Conservation (phyloP, 2,329 filamentous ascomycete genomes). For the Canariomyces notabilis region DNA sequence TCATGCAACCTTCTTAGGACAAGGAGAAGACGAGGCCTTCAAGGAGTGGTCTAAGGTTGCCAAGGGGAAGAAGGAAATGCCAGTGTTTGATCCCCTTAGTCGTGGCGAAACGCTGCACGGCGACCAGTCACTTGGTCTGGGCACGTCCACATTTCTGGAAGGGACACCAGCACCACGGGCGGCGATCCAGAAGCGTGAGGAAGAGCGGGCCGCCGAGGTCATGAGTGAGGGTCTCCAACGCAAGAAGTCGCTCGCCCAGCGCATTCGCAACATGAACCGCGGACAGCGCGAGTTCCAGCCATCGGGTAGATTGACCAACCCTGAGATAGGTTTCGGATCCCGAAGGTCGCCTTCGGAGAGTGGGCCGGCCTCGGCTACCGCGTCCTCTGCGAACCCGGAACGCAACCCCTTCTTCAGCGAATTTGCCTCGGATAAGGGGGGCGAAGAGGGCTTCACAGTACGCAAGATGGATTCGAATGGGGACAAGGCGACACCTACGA, state of each 20-base stretch:
- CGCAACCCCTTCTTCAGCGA: constrained; percentile 81
- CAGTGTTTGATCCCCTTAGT: constrained; percentile 63
- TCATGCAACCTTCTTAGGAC: constrained; percentile 81
- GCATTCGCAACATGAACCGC: constrained; percentile 78
- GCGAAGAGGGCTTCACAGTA: constrained; percentile 47
- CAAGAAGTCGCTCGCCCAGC: constrained; percentile 92
- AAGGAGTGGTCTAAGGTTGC: constrained; percentile 61
- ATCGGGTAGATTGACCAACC: constrained; percentile 54
- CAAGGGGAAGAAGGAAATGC: constrained; percentile 34
- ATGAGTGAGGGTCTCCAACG: constrained; percentile 62
- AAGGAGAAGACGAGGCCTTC: constrained; percentile 76
- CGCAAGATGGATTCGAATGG: constrained; percentile 35
- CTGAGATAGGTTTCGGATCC: constrained; percentile 43
- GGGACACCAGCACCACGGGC: constrained; percentile 81
- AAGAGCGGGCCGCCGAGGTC: constrained; percentile 57
- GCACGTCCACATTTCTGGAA: constrained; percentile 92
- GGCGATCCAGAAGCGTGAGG: constrained; percentile 71
- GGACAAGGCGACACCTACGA: constrained; percentile 46
- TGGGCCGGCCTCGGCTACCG: constrained; percentile 28
- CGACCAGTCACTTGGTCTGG: constrained; percentile 75
- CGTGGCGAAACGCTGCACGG: constrained; percentile 74
- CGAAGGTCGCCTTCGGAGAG: constrained; percentile 37
- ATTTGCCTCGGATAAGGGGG: constrained; percentile 57
- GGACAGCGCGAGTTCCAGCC: constrained; percentile 56
- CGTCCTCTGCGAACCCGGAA: constrained; percentile 34